Base-by-base conservation (phyloP, 1,284 basidiomycete genomes). In the Fomitopsis betulina region DNA sequence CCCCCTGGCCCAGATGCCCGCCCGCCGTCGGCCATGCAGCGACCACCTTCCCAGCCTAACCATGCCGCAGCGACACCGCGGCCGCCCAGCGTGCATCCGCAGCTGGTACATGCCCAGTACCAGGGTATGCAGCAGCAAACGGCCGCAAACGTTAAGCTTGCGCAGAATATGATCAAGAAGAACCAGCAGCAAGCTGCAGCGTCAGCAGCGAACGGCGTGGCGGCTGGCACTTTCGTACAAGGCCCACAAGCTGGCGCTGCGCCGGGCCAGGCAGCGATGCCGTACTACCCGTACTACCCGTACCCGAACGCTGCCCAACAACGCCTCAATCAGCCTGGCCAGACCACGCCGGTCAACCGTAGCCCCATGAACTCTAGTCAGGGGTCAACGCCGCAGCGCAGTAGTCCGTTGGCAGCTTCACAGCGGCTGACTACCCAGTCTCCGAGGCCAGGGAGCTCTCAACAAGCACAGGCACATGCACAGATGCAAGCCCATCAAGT, bases 341-440 rank as follows among this genome's bases (percentile, higher is more conserved):
- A 61, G 40, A 56, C 58, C 7, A 54, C 60, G 15, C 49, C 60
- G 5, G 59, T 58, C 9, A 49, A 54, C 15, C 62, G 64, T 8
- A 61, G 59, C 21, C 61, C 61, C 17, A 63, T 60, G 54, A 53
- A 58, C 5, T 52, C 56, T 17, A 55, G 47, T 13, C 59, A 59
- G 27, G 56, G 57, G 1, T 58, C 55, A 3, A 59, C 60, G 7
- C 56, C 55, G 19, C 65, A 62, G 49, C 65, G 64, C 33, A 67
- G 56, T 47, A 72, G 69, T 57, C 69, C 70, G 12, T 60, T 70
- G 59, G 63, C 63, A n/a, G 55, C 60, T 21, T 65, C 55, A 35
- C 65, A 59, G 42, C 61, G 57, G 25, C 54, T 65, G 42, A 51
- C 59, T 1, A 35, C 65, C 5, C 67, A 66, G 32, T 68, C 68